Conservation (phyloP, 2,329 filamentous ascomycete genomes). For the Diplodia mutila region DNA sequence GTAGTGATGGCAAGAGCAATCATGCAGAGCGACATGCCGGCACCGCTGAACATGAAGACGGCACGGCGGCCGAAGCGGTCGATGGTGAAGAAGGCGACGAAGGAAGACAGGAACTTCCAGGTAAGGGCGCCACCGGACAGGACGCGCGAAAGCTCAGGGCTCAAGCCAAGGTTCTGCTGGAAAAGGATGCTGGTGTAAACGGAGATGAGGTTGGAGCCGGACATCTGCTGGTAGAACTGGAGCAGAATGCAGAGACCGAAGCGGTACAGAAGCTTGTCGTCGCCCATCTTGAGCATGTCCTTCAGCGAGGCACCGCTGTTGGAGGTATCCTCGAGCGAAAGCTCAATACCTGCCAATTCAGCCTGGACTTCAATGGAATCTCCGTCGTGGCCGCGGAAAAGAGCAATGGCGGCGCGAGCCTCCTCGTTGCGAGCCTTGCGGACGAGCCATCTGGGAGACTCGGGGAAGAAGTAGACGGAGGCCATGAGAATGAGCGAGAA, state of each 20-base stretch:
- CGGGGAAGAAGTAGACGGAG: slow-evolving; percentile 42
- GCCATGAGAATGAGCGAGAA: slow-evolving; percentile 39
- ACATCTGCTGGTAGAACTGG: slow-evolving; percentile 58
- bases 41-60: slow-evolving; percentile 57
- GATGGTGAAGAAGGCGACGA: slow-evolving; percentile 56
- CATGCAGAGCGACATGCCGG: slow-evolving; percentile 61
- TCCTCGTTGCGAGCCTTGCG: slow-evolving; percentile 60
- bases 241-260: slow-evolving; percentile 56
- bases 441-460: slow-evolving; percentile 55
- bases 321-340: slow-evolving; percentile 51
- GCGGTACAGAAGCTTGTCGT: slow-evolving; percentile 56
- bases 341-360: slow-evolving; percentile 55
- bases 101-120: slow-evolving; percentile 60
- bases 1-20: slow-evolving; percentile 57
- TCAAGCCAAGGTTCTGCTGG: slow-evolving; percentile 40
- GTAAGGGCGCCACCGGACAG: slow-evolving; percentile 57
- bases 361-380: slow-evolving; percentile 45
- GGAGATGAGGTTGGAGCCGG: slow-evolving; percentile 54
- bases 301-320: slow-evolving; percentile 43
- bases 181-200: slow-evolving; percentile 48
- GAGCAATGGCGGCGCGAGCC: slow-evolving; percentile 47
- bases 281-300: slow-evolving; percentile 55
- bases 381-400: slow-evolving; percentile 44
- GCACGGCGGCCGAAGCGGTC: slow-evolving; percentile 56
- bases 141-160: slow-evolving; percentile 44